A percentile compares a stretch with the other conserved stretches of the same genome.
These are phyloP conservation scores for Conidiobolus incongruus DNA, from an alignment of 371 early-diverging fungal genomes.

Conservation along the genomic window DNA sequence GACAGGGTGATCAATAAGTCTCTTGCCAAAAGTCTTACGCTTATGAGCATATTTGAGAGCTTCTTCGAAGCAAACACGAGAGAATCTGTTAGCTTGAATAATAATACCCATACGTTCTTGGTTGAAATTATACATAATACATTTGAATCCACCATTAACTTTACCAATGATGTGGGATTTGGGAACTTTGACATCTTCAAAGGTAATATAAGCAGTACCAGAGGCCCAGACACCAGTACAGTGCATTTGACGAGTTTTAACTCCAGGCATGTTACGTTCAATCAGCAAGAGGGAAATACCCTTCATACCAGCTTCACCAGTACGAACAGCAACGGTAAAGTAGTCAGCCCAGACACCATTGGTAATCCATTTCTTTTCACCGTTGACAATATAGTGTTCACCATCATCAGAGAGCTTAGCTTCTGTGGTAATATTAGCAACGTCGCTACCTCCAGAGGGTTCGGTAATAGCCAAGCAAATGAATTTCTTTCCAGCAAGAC, in stretches of 20 bases:
- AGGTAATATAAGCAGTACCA: conserved; percentile 48
- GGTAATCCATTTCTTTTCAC: conserved; percentile 77
- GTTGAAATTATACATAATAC: conserved; percentile 53
- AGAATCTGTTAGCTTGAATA: conserved; percentile 65
- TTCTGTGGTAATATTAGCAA: conserved; percentile 45
- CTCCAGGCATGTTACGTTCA: conserved; percentile 62
- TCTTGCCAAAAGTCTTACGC: conserved; percentile 66
- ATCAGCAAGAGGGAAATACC: conserved; percentile 57
- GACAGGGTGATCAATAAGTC: conserved; percentile 44
- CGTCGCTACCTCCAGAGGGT: conserved; percentile 51
- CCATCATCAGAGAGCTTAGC: conserved; percentile 55
- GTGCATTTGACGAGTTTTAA: conserved; percentile 54
- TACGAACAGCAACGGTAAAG: conserved; percentile 40
- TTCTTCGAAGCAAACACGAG: conserved; percentile 73
- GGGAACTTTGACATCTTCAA: conserved; percentile 75
- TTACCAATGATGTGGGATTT: conserved; percentile 60
- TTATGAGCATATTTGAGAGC: conserved; percentile 66
- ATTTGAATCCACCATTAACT: conserved; percentile 72
- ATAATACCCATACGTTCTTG: conserved; percentile 57
- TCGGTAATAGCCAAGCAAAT: conserved; percentile 58
- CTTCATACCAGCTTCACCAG: conserved; percentile 62
- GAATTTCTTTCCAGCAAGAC: conserved; percentile 44
- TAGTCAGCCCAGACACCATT: conserved; percentile 67
- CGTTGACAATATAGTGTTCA: conserved; percentile 47
- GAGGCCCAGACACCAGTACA: conserved; percentile 60